Evolutionary conservation across 768 basidiomycete species (phyloP), one percentile per base, ranked within the genome.

Genomic region (Pleurotus giganteus): DNA sequence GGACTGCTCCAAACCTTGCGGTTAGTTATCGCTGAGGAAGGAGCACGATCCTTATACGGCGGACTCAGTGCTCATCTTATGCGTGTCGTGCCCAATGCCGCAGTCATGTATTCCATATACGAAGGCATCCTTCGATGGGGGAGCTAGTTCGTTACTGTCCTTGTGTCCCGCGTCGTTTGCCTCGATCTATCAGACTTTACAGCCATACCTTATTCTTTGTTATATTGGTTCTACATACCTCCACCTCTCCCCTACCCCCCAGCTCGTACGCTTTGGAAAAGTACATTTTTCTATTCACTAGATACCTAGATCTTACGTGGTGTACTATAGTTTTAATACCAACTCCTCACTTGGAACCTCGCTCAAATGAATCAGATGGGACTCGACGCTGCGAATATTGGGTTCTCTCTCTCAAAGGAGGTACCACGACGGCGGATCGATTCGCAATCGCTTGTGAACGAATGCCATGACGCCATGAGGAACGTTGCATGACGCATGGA

Each of bases 61-160:
- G 97, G 97, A 8, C 81, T 99, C 53, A 89, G 87, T 52, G 94
- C 97, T 0, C 97, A 98, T 68, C 78, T 99, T 55, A 88, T 99
- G 83, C 87, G 97, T 47, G 94, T 98, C 55, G 91, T 99, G 3
- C 96, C 96, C 5, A 99, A 99, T 62, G 96, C 96, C 0, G 90
- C 89, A 0, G 91, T 95, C 60, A 98, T 98, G 96, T 99, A 88
- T 73, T 86, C 85, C 57, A 94, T 97, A 65, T 98, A 98, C 65
- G 95, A 98, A 69, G 84, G 88, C 23, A 75, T 86, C 27, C 73
- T 95, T 27, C 77, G 85, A 36, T 91, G 84, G 85, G 74, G 74
- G 34, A 50, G 49, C n/a, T 50, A 50, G 49, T n/a, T 31, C 8
- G 27, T n/a, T n/a, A 8, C 21, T 4, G 7, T 23, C 19, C 29